phyloP scores from a whole-genome alignment of 495 filamentous ascomycete genomes.

The Tuber aestivum region DNA sequence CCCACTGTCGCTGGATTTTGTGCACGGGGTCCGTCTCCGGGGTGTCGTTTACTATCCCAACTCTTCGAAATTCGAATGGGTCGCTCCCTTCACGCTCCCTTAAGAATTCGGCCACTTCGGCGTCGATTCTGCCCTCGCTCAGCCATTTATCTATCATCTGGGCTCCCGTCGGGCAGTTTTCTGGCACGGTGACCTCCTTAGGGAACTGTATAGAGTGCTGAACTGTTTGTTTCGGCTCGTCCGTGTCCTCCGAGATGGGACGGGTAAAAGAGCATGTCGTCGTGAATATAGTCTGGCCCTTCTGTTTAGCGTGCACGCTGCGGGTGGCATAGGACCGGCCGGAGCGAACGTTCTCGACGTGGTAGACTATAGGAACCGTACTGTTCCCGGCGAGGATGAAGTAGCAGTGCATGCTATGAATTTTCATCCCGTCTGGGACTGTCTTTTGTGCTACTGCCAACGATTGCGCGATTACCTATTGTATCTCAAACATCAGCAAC shows the following conservation, averaged over 20 bases:
- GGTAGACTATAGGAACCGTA: slow-evolving; percentile 79
- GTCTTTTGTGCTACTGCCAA: slow-evolving; percentile 83
- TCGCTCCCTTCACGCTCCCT: slow-evolving; percentile 35
- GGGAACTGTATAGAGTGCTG: slow-evolving; percentile 60
- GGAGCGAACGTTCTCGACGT: slow-evolving; percentile 86
- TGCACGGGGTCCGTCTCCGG: slow-evolving; percentile 51
- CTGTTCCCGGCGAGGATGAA: slow-evolving; percentile 87
- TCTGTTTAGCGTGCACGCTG: slow-evolving; percentile 87
- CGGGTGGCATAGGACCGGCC: slow-evolving; percentile 89
- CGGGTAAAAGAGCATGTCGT: slow-evolving; percentile 83
- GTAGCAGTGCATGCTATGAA: slow-evolving; percentile 98
- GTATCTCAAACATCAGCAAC: slow-evolving; percentile 9
- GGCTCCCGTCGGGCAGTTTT: slow-evolving; percentile 28
- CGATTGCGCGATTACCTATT: slow-evolving; percentile 72
- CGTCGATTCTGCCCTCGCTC: slow-evolving; percentile 7
- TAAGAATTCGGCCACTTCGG: slow-evolving; percentile 6
- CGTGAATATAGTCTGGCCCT: slow-evolving; percentile 87
- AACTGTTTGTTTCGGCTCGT: slow-evolving; percentile 50
- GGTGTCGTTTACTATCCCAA: slow-evolving; percentile 50
- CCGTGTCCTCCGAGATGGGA: slow-evolving; percentile 52
- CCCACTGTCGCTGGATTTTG: slow-evolving; percentile 65
- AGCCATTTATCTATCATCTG: slow-evolving; percentile 34
- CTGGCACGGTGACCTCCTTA: slow-evolving; percentile 41
- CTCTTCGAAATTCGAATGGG: slow-evolving; percentile 56
- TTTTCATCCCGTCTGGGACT: slow-evolving; percentile 67